These are phyloP conservation scores for Aspergillus quadricinctus DNA, from an alignment of 2,329 filamentous ascomycete species.

Conservation along the genomic window DNA sequence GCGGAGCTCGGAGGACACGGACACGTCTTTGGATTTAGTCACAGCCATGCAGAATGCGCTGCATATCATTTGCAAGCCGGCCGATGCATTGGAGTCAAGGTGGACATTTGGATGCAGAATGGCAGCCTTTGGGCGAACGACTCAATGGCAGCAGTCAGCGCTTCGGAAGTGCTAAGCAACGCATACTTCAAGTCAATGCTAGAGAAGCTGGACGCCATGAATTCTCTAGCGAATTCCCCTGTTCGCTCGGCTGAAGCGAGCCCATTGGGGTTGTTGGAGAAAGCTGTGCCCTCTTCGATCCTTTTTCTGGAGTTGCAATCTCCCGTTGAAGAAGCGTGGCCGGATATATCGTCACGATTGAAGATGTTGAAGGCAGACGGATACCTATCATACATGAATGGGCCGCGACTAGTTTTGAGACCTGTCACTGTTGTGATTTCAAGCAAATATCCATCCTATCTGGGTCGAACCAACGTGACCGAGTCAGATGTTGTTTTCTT, in stretches of 20 bases:
- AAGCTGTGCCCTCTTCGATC: conserved; percentile 14
- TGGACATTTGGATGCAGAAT: conserved; percentile 22
- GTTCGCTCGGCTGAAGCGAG: background rate
- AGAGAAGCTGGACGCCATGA: conserved; percentile 10
- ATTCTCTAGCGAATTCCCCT: conserved; percentile 1
- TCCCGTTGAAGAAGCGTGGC: conserved; percentile 12
- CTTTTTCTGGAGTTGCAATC: conserved; percentile 23
- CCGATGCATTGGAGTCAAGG: conserved; percentile 22
- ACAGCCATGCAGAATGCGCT: conserved; percentile 6
- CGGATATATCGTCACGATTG: conserved; percentile 16
- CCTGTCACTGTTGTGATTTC: conserved; percentile 23
- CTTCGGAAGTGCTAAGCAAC: conserved; percentile 14
- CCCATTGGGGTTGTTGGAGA: conserved; percentile 7
- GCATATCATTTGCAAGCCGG: conserved; percentile 16
- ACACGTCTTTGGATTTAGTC: background rate
- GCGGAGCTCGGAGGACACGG: background rate
- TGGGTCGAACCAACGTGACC: background rate
- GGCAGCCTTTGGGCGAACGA: conserved; percentile 19
- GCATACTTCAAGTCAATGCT: conserved; percentile 22
- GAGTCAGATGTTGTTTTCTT: background rate
- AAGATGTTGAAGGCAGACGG: conserved; percentile 15
- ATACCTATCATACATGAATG: conserved; percentile 22
- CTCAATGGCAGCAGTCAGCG: conserved; percentile 5
- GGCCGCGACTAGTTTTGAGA: conserved; percentile 13
- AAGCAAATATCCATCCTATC: background rate